Evolutionary conservation across 192 early-diverging fungal genomes (phyloP), one percentile per base, ranked within the genome.

Genomic region (Linnemannia elongata): DNA sequence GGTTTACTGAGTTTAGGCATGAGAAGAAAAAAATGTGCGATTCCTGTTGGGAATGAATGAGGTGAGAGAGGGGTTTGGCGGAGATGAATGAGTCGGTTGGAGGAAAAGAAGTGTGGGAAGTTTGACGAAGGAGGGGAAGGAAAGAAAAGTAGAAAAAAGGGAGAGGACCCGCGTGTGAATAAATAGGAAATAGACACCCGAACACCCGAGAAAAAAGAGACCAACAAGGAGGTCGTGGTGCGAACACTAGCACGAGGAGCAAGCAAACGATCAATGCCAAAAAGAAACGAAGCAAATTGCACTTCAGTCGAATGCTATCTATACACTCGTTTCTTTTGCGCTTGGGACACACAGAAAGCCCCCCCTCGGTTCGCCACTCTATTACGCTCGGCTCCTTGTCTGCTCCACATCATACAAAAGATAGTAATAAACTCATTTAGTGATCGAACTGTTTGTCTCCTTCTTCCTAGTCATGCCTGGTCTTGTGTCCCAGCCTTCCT

Each of bases 1-100:
- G 52, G 52, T 42, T 76, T 85, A n/a, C 44, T 79, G 27, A 79
- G 22, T 12, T 55, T 69, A 9, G 82, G 72, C 82, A 84, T 84
- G 9, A 12, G 60, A 33, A 33, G 5, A 4, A 63, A 33, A 30
- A 57, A n/a, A n/a, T n/a, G 55, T 15, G 30, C 27, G 60, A 66
- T 66, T 66, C 60, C 60, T 66, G 27, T 30, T 66, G 27, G 60
- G 30, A 66, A 66, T 66, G 60, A 66, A 66, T 66, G 30, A 12
- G 15, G 30, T 4, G 60, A 57, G 18, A 4, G 8, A 18, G 5
- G 55, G n/a, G n/a, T 57, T 27, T 30, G 27, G 60, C 60, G 60
- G 60, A 66, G 60, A 66, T 66, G 60, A 66, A 66, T 66, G 60
- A 66, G 30, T 57, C 55, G 24, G 55, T n/a, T 30, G 27, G 30